Conservation (phyloP, 306 rosid genomes). For the Glycine latifolia region DNA sequence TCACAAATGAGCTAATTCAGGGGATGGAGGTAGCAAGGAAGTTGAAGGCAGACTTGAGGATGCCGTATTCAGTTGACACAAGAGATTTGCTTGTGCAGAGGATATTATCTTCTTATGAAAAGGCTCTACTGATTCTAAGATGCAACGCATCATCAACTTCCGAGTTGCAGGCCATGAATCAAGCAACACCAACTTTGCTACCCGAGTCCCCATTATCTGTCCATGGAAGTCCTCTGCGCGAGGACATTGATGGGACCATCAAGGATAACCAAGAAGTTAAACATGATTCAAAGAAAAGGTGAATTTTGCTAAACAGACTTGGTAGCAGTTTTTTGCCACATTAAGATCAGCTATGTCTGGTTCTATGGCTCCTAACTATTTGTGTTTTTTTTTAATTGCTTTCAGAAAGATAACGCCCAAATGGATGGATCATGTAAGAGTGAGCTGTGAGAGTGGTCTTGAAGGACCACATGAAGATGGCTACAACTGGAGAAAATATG, state of each 20-base stretch:
- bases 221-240: conserved; percentile 61
- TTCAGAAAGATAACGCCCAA: conserved; percentile 77
- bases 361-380: conserved; percentile 33
- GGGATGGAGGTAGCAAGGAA: conserved; percentile 89
- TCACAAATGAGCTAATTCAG: conserved; percentile 67
- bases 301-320: conserved; percentile 32
- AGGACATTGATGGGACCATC: conserved; percentile 55
- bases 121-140: conserved; percentile 70
- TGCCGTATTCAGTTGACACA: conserved; percentile 55
- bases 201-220: conserved; percentile 68
- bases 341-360: conserved; percentile 4
- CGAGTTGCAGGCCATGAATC: conserved; percentile 42
- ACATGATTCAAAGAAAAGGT: conserved; percentile 82
- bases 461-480: conserved; percentile 92
- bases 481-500: conserved; percentile 91
- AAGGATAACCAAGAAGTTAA: conserved; percentile 52
- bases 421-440: conserved; percentile 74
- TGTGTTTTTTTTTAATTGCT: conserved; percentile 25
- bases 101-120: conserved; percentile 77
- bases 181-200: conserved; percentile 24
- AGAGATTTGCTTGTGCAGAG: conserved; percentile 63
- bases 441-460: conserved; percentile 71
- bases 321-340: conserved; percentile 40
- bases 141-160: conserved; percentile 53
- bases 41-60: conserved; percentile 61